A percentile compares a stretch with the other conserved stretches of the same genome.
phyloP scores from a whole-genome alignment of 2,329 filamentous ascomycete genomes.

The Pseudogymnoascus sp. region DNA sequence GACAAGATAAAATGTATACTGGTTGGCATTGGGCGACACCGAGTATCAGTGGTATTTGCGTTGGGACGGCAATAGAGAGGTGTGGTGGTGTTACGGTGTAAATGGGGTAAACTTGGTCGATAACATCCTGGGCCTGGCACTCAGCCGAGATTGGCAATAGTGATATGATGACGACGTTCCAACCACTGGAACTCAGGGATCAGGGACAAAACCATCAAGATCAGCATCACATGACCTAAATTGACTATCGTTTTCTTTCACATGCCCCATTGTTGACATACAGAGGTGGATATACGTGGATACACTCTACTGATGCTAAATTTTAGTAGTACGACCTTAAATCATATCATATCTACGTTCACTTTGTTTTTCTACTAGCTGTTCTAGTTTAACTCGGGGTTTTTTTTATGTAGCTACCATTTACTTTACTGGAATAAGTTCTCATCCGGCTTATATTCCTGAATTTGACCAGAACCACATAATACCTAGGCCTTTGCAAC shows the following conservation, averaged over 20 bases:
- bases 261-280: neutral
- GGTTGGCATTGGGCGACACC: neutral
- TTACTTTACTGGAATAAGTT: neutral
- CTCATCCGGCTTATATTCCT: neutral
- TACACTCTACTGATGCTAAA: neutral
- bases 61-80: neutral
- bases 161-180: constrained; percentile 7
- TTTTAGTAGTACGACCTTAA: neutral
- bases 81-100: constrained; percentile 2
- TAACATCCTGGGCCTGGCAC: constrained; percentile 1
- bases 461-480: neutral
- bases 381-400: neutral
- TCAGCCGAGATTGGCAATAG: constrained; percentile 8
- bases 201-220: neutral
- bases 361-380: neutral
- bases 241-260: neutral
- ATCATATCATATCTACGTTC: neutral
- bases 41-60: neutral
- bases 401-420: neutral
- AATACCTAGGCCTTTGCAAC: neutral
- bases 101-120: constrained; percentile 5
- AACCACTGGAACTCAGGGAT: neutral
- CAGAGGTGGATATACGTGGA: neutral
- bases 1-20: neutral
- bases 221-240: neutral